Base-by-base conservation (phyloP, 1,284 basidiomycete genomes). In the Trichosporon sp. region DNA sequence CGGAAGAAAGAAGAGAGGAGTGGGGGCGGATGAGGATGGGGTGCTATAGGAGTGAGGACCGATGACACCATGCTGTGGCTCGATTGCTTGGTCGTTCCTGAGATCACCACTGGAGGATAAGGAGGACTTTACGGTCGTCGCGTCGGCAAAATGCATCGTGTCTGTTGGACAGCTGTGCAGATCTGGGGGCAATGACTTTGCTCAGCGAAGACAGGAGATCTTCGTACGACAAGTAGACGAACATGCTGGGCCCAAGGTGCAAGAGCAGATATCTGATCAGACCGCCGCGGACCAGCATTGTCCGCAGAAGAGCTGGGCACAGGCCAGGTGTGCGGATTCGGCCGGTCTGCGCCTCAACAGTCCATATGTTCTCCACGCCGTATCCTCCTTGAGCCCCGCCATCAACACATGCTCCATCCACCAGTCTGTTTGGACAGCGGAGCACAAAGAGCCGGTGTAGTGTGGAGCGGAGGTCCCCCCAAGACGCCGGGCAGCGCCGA, bases 111-210 rank as follows among this genome's bases (percentile, higher is more conserved):
- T 7, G 35, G 35, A 37, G 35, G 35, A 10, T 5, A 37, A 10
- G 35, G 51, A 54, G 51, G 51, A 54, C 51, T 54, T 54, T 19
- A 21, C 51, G 51, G 51, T 54, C 51, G 19, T 26, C 19, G 51
- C 19, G 51, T 54, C 51, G 51, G 51, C 16, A 46, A 46, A 46
- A 46, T 46, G 5, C 26, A 26, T 26, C 26, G 26, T 26, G 26
- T 26, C 26, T 26, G 26, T 26, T 26, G 26, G 26, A 26, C 26
- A 26, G 26, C 26, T 26, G 26, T 26, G 26, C 26, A 26, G 26
- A 26, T 26, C 26, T 26, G 26, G 26, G 26, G 26, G 26, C 26
- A 26, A 26, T 26, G 26, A 26, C 26, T 26, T 26, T 26, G 26
- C 26, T 26, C 26, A 26, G 26, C 26, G 26, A 26, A 38, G 37